These are phyloP conservation scores for Neurospora sp. DNA, from an alignment of 495 filamentous ascomycete species.

Conservation along the genomic window DNA sequence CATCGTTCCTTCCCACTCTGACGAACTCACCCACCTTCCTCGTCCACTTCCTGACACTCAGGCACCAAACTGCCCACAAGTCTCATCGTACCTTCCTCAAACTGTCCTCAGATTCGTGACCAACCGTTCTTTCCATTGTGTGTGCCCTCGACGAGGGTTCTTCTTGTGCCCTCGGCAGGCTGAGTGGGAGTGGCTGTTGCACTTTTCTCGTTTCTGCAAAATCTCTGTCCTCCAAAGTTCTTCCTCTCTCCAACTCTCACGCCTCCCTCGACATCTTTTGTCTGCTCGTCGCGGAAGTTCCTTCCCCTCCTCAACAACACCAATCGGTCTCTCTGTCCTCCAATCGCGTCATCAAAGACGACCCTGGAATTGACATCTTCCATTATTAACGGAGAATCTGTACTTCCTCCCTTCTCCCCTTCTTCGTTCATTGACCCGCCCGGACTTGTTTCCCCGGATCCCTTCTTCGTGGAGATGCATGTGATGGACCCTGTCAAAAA, in stretches of 20 bases:
- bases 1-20: not conserved
- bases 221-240: not conserved
- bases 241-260: not conserved
- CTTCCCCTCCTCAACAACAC: not conserved
- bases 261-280: not conserved
- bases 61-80: not conserved
- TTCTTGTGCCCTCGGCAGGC: not conserved
- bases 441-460: not conserved
- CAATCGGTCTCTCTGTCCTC: not conserved
- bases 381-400: not conserved
- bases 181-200: not conserved
- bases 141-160: not conserved
- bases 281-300: not conserved
- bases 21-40: not conserved
- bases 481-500: not conserved
- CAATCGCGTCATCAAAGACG: not conserved
- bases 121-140: not conserved
- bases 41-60: not conserved
- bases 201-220: not conserved
- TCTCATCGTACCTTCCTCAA: not conserved
- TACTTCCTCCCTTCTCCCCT: not conserved
- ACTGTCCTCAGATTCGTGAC: not conserved
- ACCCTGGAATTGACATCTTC: not conserved
- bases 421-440: not conserved
- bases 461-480: not conserved